A percentile compares a stretch with the other conserved stretches of the same genome.
Evolutionary conservation across 164 flowering plant species (phyloP).

Genomic region (Vitis amurensis): DNA sequence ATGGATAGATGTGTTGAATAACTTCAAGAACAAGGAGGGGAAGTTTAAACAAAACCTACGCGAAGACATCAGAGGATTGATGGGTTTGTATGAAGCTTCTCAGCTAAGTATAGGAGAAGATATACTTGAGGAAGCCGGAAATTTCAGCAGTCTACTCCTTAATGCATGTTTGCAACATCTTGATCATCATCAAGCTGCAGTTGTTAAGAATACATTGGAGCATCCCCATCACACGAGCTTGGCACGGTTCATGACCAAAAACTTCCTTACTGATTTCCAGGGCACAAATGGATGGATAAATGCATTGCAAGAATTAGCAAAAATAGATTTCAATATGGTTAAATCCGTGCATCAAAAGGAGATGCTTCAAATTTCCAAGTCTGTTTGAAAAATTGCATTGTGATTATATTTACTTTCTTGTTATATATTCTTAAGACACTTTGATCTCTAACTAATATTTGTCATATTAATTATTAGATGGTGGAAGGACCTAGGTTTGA

Average conservation of each 20-base stretch:
- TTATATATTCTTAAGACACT: not conserved
- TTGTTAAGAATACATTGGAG: conserved; percentile 22
- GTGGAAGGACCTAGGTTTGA: conserved; percentile 56
- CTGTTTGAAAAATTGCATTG: too few relatives aligned
- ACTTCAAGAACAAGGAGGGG: conserved; percentile 14
- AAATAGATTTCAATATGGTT: too few relatives aligned
- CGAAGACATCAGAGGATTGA: conserved; percentile 18
- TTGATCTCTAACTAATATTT: not conserved
- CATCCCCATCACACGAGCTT: conserved; percentile 48
- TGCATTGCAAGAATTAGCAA: conserved; percentile 30
- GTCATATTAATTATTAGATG: conserved; percentile 30
- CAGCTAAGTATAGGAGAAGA: conserved; percentile 42
- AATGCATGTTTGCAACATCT: conserved; percentile 1
- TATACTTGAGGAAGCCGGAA: conserved; percentile 43
- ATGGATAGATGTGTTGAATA: conserved; percentile 13
- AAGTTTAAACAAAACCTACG: not conserved
- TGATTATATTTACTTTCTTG: not conserved
- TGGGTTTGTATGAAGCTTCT: conserved; percentile 26
- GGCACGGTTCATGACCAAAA: conserved; percentile 31
- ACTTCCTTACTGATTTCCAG: conserved; percentile 10
- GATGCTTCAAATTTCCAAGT: too few relatives aligned
- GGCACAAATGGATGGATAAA: conserved; percentile 9
- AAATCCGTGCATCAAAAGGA: too few relatives aligned
- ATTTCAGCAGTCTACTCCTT: conserved; percentile 33
- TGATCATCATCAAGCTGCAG: conserved; percentile 16